These are phyloP conservation scores for Fusarium denticulatum DNA, from an alignment of 2,329 filamentous ascomycete species.

Conservation along the genomic window DNA sequence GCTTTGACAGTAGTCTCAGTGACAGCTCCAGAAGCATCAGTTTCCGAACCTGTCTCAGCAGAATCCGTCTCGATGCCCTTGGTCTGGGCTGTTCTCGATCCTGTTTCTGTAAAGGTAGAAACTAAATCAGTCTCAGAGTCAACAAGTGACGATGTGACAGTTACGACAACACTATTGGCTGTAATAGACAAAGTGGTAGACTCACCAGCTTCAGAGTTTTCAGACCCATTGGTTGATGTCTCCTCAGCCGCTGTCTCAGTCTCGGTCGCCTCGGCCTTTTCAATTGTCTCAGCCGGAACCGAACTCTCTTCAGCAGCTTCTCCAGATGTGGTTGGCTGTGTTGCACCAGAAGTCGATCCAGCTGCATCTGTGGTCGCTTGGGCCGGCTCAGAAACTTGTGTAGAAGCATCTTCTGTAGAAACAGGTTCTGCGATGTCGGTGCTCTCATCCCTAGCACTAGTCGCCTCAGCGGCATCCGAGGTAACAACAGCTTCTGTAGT, in stretches of 20 bases:
- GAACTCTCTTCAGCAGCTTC: constrained; percentile 6
- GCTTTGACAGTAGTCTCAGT: constrained; percentile 6
- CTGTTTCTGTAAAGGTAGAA: constrained; percentile 24
- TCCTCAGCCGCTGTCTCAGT: constrained; percentile 28
- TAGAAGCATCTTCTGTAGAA: background rate
- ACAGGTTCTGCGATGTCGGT: background rate
- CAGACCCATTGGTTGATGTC: constrained; percentile 30
- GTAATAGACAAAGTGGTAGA: constrained; percentile 17
- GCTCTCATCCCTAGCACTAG: background rate
- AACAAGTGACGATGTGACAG: constrained; percentile 3
- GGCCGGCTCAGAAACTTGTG: background rate
- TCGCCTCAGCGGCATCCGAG: background rate
- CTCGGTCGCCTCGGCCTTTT: constrained; percentile 9
- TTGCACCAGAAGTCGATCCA: constrained; percentile 9
- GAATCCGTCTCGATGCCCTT: constrained; percentile 3
- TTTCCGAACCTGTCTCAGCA: background rate
- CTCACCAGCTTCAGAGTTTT: constrained; percentile 34
- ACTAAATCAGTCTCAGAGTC: constrained; percentile 23
- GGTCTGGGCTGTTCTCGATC: constrained; percentile 9
- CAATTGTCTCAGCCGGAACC: constrained; percentile 1
- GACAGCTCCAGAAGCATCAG: constrained; percentile 7
- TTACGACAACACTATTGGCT: background rate
- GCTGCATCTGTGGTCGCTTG: background rate
- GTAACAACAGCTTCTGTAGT: background rate
- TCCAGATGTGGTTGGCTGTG: constrained; percentile 19